Percentiles rank a stretch among this genome's conserved stretches.
phyloP scores from a whole-genome alignment of 164 flowering plant genomes.

The Magnolia kwangsiensis region DNA sequence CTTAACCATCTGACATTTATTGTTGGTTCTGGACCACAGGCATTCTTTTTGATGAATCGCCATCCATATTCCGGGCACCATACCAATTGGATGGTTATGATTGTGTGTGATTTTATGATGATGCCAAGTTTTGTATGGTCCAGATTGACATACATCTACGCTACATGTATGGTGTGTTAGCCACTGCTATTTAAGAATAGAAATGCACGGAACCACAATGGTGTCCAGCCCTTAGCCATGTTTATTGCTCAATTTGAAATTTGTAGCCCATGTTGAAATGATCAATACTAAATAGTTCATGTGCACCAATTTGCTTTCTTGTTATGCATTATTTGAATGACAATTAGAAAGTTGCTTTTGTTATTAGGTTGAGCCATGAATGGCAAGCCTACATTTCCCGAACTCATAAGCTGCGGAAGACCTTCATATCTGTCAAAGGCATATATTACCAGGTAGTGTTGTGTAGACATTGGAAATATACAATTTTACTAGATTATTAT shows the following conservation, averaged over 20 bases:
- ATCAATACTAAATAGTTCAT: background rate
- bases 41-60: no score
- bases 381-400: constrained; percentile 95
- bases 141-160: background rate
- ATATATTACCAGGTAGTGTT: constrained; percentile 80
- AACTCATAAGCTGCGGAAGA: constrained; percentile 73
- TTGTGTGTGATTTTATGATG: background rate
- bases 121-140: background rate
- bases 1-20: background rate
- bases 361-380: constrained; percentile 82
- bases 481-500: background rate
- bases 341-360: background rate
- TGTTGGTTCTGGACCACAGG: background rate
- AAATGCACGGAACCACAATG: background rate
- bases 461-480: background rate
- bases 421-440: constrained; percentile 89
- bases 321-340: background rate
- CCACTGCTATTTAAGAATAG: background rate
- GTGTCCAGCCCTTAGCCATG: no score
- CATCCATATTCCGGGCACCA: background rate
- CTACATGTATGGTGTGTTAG: background rate
- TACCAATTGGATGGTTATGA: background rate
- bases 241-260: background rate
- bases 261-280: background rate
- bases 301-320: background rate